Base-by-base conservation (phyloP, 208 protist species). In the Leishmania major region DNA sequence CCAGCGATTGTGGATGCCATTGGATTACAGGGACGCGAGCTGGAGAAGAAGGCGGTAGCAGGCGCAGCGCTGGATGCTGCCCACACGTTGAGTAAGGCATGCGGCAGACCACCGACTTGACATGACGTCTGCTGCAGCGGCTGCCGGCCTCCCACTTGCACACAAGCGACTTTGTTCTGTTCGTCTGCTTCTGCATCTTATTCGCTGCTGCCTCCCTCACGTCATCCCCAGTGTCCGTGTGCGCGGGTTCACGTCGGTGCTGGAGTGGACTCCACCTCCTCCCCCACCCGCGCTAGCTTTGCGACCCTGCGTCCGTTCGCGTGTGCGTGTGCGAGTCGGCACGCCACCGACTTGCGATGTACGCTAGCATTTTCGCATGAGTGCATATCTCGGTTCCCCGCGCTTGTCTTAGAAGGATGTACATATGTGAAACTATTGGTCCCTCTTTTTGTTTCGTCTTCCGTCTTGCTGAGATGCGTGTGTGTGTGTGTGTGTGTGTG, bases 1-100 rank as follows among this genome's bases (percentile, higher is more conserved):
- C 93, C 91, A 11, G 85, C 92, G 17, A 89, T 93, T 6, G 87
- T 95, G 51, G 91, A 95, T 55, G 86, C 85, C 49, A 91, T 96
- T 72, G 76, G 49, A 37, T 55, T 85, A 64, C 86, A 80, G 69
- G 78, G 77, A 37, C 75, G 86, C 28, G 82, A 88, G 78, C 78
- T 89, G 57, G 83, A 89, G 35, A 90, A 93, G 81, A 77, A 90
- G 79, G 92, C 92, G 0, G 85, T 90, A 1, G 91, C 92, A 4
- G 84, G 75, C 17, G 89, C 86, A 2, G 91, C 89, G 4, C 37
- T 87, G 40, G 87, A 93, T n/a, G 82, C 79, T 47, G 83, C 81
- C 4, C 82, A 83, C 49, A 64, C 43, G 3, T 53, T 73, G 53
- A 72, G 77, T n/a, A 72, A 72, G 19, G 17, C 53, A 7, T 45